phyloP scores from a whole-genome alignment of 345 rosid species.

The Salix dunnii region DNA sequence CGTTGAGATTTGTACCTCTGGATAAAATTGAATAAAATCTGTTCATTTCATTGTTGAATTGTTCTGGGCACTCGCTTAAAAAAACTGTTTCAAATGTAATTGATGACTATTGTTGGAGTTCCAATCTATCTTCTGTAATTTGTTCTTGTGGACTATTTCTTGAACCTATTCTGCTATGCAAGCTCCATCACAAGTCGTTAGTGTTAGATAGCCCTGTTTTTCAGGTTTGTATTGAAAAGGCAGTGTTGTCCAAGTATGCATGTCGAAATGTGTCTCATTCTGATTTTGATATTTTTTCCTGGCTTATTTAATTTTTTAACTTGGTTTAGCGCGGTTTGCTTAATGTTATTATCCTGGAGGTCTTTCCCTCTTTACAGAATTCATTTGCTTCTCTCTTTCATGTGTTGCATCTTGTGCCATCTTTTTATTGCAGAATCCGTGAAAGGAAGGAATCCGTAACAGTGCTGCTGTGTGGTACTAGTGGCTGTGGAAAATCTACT shows the following conservation, averaged over 20 bases:
- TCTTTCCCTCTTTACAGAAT: not conserved
- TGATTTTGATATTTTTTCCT: not conserved
- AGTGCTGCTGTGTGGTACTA: slow-evolving; percentile 94
- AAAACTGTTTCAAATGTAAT: not conserved
- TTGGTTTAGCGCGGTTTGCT: not conserved
- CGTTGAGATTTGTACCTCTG: not conserved
- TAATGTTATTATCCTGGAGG: not conserved
- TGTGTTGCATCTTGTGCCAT: not conserved
- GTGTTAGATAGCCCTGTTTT: not conserved
- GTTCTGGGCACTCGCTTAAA: not conserved
- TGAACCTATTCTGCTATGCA: not conserved
- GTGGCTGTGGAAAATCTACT: slow-evolving; percentile 99
- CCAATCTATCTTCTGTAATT: not conserved
- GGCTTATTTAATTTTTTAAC: not conserved
- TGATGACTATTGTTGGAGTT: not conserved
- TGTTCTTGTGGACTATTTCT: not conserved
- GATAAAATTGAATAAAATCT: not conserved
- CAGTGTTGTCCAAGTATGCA: not conserved
- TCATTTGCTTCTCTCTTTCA: not conserved
- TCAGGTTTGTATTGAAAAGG: not conserved
- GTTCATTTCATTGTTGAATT: not conserved
- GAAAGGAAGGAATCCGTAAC: slow-evolving; percentile 98
- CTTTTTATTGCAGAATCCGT: slow-evolving; percentile 67
- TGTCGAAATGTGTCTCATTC: not conserved
- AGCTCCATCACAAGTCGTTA: not conserved